Base-by-base conservation (phyloP, 495 filamentous ascomycete genomes). In the Penicillium salamii region DNA sequence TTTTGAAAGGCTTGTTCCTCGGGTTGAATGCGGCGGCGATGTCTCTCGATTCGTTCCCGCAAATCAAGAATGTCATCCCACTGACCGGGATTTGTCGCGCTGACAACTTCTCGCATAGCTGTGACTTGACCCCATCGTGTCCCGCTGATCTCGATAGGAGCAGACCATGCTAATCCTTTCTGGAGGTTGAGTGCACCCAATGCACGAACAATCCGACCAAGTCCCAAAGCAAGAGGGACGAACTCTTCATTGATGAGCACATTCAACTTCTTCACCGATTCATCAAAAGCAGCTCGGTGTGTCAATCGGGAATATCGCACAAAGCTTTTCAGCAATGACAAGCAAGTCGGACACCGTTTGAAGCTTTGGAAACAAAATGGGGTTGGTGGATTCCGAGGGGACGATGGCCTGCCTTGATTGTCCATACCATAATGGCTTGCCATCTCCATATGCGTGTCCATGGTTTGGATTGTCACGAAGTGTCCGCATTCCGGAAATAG, bases 401-500 rank as follows among this genome's bases (percentile, higher is more conserved):
- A 70, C 15, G 67, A 42, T 13, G 82, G 75, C 11, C 52, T 65
- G 0, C 73, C 80, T 12, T 73, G 42, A 2, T 33, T 53, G 46
- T 81, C 69, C 4, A 66, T 31, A 1, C 28, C 45, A 61, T 90
- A 91, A 52, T 79, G 69, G 7, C 76, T 70, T 17, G 60, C 58
- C 55, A 91, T 78, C 1, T 74, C 76, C 75, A 91, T 80, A n/a
- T 75, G 64, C 3, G 75, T 79, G 57, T 92, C 87, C 69, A 91
- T 74, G 7, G 69, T 85, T 26, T 75, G 65, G 3, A 82, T 50
- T 0, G 79, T 84, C 33, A 88, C 62, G 40, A 87, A 74, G 53
- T 91, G 86, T 0, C 84, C 83, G 62, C 87, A 91, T 12, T 61
- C 55, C 0, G 79, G 80, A 23, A 91, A 73, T 7, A 90, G 75